These are phyloP conservation scores for Silene latifolia DNA, from an alignment of 148 eudicot species.

Conservation along the genomic window DNA sequence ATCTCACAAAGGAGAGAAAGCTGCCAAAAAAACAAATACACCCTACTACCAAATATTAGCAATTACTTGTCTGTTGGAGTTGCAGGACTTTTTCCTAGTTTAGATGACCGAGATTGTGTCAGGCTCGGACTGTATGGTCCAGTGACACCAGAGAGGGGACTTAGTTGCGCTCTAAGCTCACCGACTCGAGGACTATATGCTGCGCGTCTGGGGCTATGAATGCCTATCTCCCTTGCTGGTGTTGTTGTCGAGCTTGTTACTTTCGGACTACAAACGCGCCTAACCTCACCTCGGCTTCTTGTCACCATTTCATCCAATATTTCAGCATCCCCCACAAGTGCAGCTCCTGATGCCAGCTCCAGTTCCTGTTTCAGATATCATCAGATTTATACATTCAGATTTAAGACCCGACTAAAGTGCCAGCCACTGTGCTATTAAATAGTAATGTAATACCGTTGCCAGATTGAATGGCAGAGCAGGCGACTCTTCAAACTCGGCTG, in stretches of 20 bases:
- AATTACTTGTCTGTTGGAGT: conserved; percentile 30
- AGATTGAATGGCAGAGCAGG: conserved; percentile 69
- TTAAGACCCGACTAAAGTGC: background rate
- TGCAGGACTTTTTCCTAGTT: conserved; percentile 46
- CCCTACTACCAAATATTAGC: background rate
- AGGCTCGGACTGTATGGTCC: conserved; percentile 49
- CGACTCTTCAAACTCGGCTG: conserved; percentile 84
- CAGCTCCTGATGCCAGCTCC: conserved; percentile 47
- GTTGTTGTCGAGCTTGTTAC: conserved; percentile 67
- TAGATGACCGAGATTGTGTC: conserved; percentile 39
- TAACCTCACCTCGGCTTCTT: conserved; percentile 84
- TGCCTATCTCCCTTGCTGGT: conserved; percentile 42
- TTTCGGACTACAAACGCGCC: conserved; percentile 60
- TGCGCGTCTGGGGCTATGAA: conserved; percentile 48
- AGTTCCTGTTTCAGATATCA: conserved; percentile 44
- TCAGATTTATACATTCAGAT: background rate
- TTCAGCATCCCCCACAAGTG: conserved; percentile 55
- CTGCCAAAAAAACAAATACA: background rate
- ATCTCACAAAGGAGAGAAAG: conserved; percentile 9
- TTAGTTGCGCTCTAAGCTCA: conserved; percentile 42
- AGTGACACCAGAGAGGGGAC: conserved; percentile 40
- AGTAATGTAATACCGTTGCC: conserved; percentile 42
- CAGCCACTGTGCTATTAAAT: background rate
- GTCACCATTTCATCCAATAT: conserved; percentile 68
- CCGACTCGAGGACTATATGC: conserved; percentile 55